These are phyloP conservation scores for Eucalyptus caleyi DNA, from an alignment of 345 rosid species.

Conservation along the genomic window DNA sequence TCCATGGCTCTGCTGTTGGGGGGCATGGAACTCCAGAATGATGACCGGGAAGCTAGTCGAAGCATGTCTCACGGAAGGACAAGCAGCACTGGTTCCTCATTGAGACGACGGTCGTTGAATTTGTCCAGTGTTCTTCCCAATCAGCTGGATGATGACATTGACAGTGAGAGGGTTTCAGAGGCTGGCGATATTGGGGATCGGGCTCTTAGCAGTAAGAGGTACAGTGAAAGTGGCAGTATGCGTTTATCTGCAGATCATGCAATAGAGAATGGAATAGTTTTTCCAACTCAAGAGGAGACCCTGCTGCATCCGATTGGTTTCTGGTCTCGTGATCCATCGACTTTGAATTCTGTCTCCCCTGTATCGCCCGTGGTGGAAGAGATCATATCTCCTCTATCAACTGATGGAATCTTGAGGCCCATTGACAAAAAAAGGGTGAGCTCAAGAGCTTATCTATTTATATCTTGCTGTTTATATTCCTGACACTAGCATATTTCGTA, in stretches of 20 bases:
- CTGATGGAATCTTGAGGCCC: conserved; percentile 23
- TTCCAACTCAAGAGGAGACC: conserved; percentile 9
- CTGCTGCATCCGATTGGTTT: conserved; percentile 2
- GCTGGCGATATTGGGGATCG: conserved; percentile 90
- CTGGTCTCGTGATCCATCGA: conserved; percentile 5
- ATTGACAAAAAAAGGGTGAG: conserved; percentile 16
- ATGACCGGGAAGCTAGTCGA: not conserved
- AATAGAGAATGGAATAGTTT: conserved; percentile 17
- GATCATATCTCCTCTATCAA: conserved; percentile 30
- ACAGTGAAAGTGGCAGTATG: conserved; percentile 26
- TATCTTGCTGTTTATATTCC: not conserved
- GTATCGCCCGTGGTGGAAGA: conserved; percentile 24
- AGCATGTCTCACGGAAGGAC: conserved; percentile 23
- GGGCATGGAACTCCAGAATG: conserved; percentile 30
- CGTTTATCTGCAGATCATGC: conserved; percentile 10
- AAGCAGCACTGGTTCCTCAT: conserved; percentile 37
- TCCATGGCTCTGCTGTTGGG: not conserved
- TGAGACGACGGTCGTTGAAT: conserved; percentile 29
- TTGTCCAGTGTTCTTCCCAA: conserved; percentile 17
- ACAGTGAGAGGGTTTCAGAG: conserved; percentile 64
- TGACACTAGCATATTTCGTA: not conserved
- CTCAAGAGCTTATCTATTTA: not conserved
- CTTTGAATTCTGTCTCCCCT: conserved; percentile 8
- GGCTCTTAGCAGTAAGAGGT: conserved; percentile 38
- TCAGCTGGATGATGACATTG: conserved; percentile 26